Evolutionary conservation across 306 rosid species (phyloP), one percentile per base, ranked within the genome.

Genomic region (Spatholobus suberectus): DNA sequence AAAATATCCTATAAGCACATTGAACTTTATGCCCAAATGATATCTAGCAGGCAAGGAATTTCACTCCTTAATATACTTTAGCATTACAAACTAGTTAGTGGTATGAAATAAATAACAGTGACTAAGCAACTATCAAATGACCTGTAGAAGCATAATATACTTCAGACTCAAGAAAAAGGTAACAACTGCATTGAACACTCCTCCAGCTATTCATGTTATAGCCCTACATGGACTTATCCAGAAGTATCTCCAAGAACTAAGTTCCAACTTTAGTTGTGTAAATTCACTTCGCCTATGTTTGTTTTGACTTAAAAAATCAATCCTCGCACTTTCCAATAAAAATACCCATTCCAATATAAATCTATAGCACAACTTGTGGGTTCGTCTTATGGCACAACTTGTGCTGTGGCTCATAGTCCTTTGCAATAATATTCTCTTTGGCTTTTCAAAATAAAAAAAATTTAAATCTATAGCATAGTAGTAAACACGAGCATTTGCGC

Each of bases 241-340:
- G 32, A 58, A 21, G n/a, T 62, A 51, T 20, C 63, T 44, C 51
- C 7, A 47, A 47, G 63, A 63, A 46, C 24, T 46, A 63, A 43
- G 18, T 70, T 10, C 74, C 35, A 77, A 62, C 47, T 41, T 44
- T 10, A 41, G 81, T n/a, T 76, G 70, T 26, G 21, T n/a, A 77
- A 47, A 62, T 18, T 40, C 55, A 73, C 43, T 70, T 71, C 44
- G 32, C 3, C 32, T 3, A 1, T 29, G 32, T 29, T 29, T 29
- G 32, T 29, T 29, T 29, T 29, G 32, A 29, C 32, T 29, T 29
- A 29, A 29, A 29, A 29, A 29, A 1, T 29, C 32, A 29, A 29
- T 29, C 3, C 32, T 29, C 32, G 3, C 32, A 29, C 32, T 29
- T 29, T 29, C 32, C 1, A 29, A 29, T 29, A 29, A 29, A 3